Base-by-base conservation (phyloP, 768 basidiomycete genomes). In the Cubamyces lactineus region DNA sequence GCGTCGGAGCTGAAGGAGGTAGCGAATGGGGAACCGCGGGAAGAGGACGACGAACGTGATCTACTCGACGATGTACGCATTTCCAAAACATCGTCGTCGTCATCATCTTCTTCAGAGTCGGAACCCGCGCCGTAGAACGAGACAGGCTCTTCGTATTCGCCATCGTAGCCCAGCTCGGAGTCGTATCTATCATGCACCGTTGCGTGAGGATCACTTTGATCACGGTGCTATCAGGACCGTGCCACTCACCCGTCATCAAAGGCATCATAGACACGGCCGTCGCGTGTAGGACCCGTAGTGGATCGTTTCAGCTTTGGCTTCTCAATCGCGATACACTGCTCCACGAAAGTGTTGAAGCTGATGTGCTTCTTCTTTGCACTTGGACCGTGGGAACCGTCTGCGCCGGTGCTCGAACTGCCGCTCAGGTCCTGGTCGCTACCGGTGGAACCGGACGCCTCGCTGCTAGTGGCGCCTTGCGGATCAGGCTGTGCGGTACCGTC, bases 291-390 rank as follows among this genome's bases (percentile, higher is more conserved):
- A 50, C 61, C 51, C 48, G 66, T 54, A 30, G 67, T 63, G 38
- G 63, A 66, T 67, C 63, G 72, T 63, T 72, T 75, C 62, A 69
- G 70, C 59, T 79, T 77, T 0, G 91, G 91, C 68, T 88, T 88
- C 71, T 93, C 92, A 71, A 94, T 91, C 45, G 92, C 88, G 61
- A 99, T 96, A 71, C 86, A 94, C 73, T 98, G 96, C 73, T 97
- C 92, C 41, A 99, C 96, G 72, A 96, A 97, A 0, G 96, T 96
- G 75, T 98, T 98, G 83, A 98, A 98, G 68, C 84, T 89, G 78
- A 98, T 98, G 73, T 97, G 96, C 65, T 88, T 88, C 78, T 88
- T 92, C 80, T 87, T 88, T 61, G 70, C 76, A 41, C 67, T 70
- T 2, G 51, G 21, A 23, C 21, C 51, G 48, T 59, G 57, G 56